These are phyloP conservation scores for Nannizziopsis arthrosporioides DNA, from an alignment of 2,329 filamentous ascomycete genomes.

Conservation along the genomic window DNA sequence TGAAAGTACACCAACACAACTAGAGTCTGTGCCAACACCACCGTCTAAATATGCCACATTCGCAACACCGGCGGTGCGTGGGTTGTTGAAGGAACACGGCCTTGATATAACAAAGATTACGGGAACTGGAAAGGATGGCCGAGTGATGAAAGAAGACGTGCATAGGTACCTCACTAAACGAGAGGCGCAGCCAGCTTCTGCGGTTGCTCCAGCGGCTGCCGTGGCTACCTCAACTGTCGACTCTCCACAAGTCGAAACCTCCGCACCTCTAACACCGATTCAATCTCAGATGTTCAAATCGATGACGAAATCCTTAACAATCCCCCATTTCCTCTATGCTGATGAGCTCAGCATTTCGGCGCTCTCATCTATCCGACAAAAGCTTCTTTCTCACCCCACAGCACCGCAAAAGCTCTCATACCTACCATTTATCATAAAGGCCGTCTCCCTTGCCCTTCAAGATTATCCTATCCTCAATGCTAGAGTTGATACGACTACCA, in stretches of 20 bases:
- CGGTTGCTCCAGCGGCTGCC: slow-evolving; percentile 22
- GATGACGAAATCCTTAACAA: slow-evolving; percentile 83
- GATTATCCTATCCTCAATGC: slow-evolving; percentile 81
- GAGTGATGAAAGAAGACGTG: slow-evolving; percentile 88
- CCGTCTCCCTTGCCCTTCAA: slow-evolving; percentile 71
- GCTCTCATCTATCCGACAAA: slow-evolving; percentile 59
- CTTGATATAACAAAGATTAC: slow-evolving; percentile 66
- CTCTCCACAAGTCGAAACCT: slow-evolving; percentile 52
- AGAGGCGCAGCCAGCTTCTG: slow-evolving; percentile 22
- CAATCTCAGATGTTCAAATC: slow-evolving; percentile 94
- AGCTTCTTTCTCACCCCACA: slow-evolving; percentile 52
- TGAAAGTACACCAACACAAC: slow-evolving; percentile 12
- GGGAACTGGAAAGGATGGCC: slow-evolving; percentile 80
- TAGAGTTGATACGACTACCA: slow-evolving; percentile 54
- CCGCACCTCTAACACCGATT: slow-evolving; percentile 59
- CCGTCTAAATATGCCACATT: slow-evolving; percentile 57
- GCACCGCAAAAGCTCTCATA: slow-evolving; percentile 62
- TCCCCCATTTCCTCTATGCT: slow-evolving; percentile 91
- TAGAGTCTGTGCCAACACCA: slow-evolving; percentile 11
- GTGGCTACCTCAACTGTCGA: slow-evolving; percentile 14
- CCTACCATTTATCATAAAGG: slow-evolving; percentile 91
- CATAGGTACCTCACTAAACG: slow-evolving; percentile 53
- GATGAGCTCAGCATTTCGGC: slow-evolving; percentile 75
- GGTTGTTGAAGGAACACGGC: slow-evolving; percentile 67
- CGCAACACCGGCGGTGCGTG: slow-evolving; percentile 84